phyloP scores from a whole-genome alignment of 306 rosid genomes.

The Cucurbita ficifolia region DNA sequence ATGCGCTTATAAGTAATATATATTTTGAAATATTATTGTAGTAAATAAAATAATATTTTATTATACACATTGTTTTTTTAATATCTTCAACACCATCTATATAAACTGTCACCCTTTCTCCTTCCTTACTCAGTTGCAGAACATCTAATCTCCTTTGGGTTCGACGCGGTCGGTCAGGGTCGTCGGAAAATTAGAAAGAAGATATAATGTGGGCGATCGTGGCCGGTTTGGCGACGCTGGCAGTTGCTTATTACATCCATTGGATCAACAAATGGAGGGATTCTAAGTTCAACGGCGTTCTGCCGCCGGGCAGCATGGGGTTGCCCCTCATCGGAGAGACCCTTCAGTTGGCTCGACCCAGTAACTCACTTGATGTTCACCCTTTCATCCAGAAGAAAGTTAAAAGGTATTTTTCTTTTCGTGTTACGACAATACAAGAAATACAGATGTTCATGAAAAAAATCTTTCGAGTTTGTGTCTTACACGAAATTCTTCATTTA shows the following conservation, averaged over 20 bases:
- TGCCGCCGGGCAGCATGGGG: constrained; percentile 1
- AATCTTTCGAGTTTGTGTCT: no score
- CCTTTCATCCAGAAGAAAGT: neutral
- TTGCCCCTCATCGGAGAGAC: constrained; percentile 10
- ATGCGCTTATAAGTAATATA: no score
- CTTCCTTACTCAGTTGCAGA: neutral
- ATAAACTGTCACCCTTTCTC: neutral
- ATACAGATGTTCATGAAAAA: no score
- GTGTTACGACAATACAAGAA: no score
- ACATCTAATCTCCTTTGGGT: neutral
- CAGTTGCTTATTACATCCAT: neutral
- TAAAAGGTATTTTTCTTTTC: neutral
- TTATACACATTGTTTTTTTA: no score
- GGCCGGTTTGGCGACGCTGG: neutral
- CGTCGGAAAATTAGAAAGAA: neutral
- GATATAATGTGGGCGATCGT: neutral
- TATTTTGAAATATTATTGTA: no score
- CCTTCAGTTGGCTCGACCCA: neutral
- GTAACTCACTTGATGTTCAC: constrained; percentile 1
- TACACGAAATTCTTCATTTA: no score
- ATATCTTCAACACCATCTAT: neutral
- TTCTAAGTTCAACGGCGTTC: constrained; percentile 1
- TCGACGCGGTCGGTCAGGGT: neutral
- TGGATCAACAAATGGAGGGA: constrained; percentile 8
- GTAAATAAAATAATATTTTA: no score